A percentile compares a stretch with the other conserved stretches of the same genome.
Evolutionary conservation across 2,329 filamentous ascomycete species (phyloP).

Genomic region (Uncinocarpus reesii): DNA sequence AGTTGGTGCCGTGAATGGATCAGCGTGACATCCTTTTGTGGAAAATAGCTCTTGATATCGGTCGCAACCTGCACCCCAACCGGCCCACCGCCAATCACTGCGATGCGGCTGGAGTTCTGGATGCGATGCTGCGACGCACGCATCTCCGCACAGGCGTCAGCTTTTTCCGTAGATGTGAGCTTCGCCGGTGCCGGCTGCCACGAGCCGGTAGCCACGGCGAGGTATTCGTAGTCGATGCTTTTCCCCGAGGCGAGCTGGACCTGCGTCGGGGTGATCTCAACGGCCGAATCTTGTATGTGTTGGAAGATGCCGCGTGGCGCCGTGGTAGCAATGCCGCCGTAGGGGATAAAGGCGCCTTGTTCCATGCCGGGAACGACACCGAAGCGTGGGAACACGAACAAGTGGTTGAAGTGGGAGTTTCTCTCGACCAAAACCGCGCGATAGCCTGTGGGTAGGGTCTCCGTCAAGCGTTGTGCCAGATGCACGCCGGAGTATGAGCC

Average conservation of each 20-base stretch:
- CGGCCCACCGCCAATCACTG: constrained; percentile 27
- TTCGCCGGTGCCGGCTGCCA: constrained; percentile 40
- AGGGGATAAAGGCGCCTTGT: constrained; percentile 51
- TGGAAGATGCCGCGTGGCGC: constrained; percentile 31
- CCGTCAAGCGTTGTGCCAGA: constrained; percentile 32
- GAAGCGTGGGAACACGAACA: constrained; percentile 51
- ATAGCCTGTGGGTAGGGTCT: constrained; percentile 43
- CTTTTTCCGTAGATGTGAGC: constrained; percentile 36
- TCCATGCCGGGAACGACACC: constrained; percentile 47
- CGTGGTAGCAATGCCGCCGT: constrained; percentile 35
- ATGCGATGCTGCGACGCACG: constrained; percentile 40
- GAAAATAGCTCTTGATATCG: constrained; percentile 36
- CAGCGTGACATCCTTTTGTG: constrained; percentile 32
- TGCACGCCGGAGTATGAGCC: constrained; percentile 49
- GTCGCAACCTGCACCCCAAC: constrained; percentile 37
- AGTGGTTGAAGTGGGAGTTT: constrained; percentile 52
- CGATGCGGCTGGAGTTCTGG: constrained; percentile 35
- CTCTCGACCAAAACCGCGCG: constrained; percentile 49
- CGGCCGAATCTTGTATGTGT: constrained; percentile 39
- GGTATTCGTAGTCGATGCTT: constrained; percentile 44
- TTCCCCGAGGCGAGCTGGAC: constrained; percentile 38
- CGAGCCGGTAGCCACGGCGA: constrained; percentile 49
- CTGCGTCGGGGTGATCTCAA: constrained; percentile 26
- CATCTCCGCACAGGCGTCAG: constrained; percentile 37
- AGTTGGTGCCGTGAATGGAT: constrained; percentile 33